Percentiles rank a stretch among this genome's conserved stretches.
Evolutionary conservation across 371 early-diverging fungal species (phyloP).

Genomic region (Lichtheimia hyalospora): DNA sequence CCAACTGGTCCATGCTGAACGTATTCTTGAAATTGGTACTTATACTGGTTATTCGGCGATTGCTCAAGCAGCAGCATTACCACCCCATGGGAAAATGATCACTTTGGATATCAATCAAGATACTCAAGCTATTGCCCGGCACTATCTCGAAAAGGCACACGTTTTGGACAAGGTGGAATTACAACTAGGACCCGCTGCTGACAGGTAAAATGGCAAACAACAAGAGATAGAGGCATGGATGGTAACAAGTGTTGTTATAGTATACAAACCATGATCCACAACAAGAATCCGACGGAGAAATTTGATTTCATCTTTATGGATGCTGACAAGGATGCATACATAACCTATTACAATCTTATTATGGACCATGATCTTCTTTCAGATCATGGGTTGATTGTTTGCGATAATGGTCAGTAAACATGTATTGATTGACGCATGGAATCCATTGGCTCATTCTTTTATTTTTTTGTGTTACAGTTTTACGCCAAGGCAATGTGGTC

Average conservation of each 20-base stretch:
- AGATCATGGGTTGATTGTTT: slow-evolving; percentile 50
- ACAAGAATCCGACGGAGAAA: slow-evolving; percentile 4
- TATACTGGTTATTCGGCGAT: slow-evolving; percentile 60
- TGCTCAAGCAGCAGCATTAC: slow-evolving; percentile 57
- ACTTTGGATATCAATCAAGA: slow-evolving; percentile 49
- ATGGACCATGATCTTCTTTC: slow-evolving; percentile 47
- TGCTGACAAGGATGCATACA: slow-evolving; percentile 61
- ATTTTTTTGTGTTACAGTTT: slow-evolving; percentile 16
- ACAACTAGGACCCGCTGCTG: slow-evolving; percentile 14
- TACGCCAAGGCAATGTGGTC: slow-evolving; percentile 38
- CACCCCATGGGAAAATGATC: slow-evolving; percentile 22
- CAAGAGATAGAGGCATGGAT: no score
- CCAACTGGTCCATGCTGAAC: slow-evolving; percentile 31
- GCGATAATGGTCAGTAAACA: slow-evolving; percentile 50
- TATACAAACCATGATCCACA: slow-evolving; percentile 14
- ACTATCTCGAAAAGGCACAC: slow-evolving; percentile 24
- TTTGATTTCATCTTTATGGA: slow-evolving; percentile 61
- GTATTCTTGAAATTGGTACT: slow-evolving; percentile 60
- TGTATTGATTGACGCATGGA: background rate
- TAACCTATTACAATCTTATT: slow-evolving; percentile 49
- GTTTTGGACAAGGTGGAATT: slow-evolving; percentile 15
- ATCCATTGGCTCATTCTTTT: background rate
- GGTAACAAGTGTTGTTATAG: background rate
- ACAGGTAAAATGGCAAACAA: background rate
- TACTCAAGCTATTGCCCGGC: slow-evolving; percentile 36